A percentile compares a stretch with the other conserved stretches of the same genome.
phyloP scores from a whole-genome alignment of 441 rosid genomes.

The Erysimum cheiri region DNA sequence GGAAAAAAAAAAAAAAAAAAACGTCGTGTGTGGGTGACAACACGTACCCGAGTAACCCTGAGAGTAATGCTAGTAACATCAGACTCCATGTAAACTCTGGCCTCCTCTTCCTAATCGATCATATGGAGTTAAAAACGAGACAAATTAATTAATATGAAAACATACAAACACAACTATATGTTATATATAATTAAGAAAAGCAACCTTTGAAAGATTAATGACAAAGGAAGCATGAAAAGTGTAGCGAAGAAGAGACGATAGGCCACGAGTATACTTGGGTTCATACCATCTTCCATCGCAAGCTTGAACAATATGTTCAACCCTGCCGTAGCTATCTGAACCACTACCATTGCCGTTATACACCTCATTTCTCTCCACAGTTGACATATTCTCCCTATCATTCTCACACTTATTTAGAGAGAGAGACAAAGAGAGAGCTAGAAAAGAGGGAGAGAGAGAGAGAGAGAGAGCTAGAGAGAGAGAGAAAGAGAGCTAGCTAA shows the following conservation, averaged over 20 bases:
- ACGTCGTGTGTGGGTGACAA: neutral
- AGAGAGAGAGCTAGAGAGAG: constrained; percentile 12
- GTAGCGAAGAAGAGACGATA: constrained; percentile 55
- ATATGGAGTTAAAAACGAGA: constrained; percentile 18
- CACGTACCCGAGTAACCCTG: constrained; percentile 48
- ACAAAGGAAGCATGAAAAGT: constrained; percentile 48
- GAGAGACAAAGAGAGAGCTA: neutral
- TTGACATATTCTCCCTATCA: constrained; percentile 27
- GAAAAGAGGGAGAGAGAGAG: neutral
- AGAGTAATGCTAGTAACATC: constrained; percentile 43
- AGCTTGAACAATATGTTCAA: constrained; percentile 51
- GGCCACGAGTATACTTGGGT: constrained; percentile 47
- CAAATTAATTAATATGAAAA: neutral
- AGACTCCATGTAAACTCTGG: constrained; percentile 47
- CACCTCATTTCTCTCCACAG: constrained; percentile 44
- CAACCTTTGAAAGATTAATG: constrained; percentile 54
- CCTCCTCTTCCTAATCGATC: constrained; percentile 40
- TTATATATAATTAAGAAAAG: neutral
- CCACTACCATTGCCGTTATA: constrained; percentile 49
- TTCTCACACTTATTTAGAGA: constrained; percentile 2
- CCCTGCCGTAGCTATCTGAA: constrained; percentile 45
- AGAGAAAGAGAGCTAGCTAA: constrained; percentile 9
- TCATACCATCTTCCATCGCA: constrained; percentile 52
- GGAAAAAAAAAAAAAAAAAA: neutral
- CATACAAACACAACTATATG: constrained; percentile 11